Conservation (phyloP, 2,329 filamentous ascomycete genomes). For the Trichoderma citrinoviride region DNA sequence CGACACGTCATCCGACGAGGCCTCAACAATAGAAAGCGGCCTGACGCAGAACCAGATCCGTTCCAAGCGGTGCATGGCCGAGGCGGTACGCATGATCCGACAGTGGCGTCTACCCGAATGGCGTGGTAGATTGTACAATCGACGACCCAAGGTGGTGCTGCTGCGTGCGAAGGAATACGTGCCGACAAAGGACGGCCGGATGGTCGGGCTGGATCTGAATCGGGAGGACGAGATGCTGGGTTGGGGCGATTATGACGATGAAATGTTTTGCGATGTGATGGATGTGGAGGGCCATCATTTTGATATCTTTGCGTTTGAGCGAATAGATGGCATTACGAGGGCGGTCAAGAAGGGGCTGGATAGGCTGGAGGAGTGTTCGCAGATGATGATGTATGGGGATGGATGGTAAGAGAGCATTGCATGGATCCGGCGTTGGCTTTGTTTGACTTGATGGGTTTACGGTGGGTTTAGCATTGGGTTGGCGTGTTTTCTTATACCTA, state of each 20-base stretch:
- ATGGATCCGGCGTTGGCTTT: neutral
- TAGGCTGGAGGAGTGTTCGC: conserved; percentile 14
- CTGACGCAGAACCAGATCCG: conserved; percentile 37
- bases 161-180: conserved; percentile 45
- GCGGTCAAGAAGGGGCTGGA: conserved; percentile 28
- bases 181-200: conserved; percentile 31
- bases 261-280: conserved; percentile 45
- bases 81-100: conserved; percentile 42
- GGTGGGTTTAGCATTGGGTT: neutral
- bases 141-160: conserved; percentile 44
- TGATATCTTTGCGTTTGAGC: conserved; percentile 41
- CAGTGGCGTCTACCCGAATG: conserved; percentile 43
- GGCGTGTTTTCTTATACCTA: neutral
- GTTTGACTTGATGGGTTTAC: neutral
- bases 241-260: conserved; percentile 48
- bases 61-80: conserved; percentile 41
- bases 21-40: conserved; percentile 26
- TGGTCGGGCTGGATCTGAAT: conserved; percentile 43
- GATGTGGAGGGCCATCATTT: conserved; percentile 54
- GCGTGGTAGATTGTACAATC: conserved; percentile 29
- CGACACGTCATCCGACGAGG: neutral
- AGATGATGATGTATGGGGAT: conserved; percentile 20
- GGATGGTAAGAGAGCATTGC: neutral
- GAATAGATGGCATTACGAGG: conserved; percentile 31
- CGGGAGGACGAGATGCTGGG: conserved; percentile 45